Base-by-base conservation (phyloP, 257 asterid genomes). In the Solanum okadae region DNA sequence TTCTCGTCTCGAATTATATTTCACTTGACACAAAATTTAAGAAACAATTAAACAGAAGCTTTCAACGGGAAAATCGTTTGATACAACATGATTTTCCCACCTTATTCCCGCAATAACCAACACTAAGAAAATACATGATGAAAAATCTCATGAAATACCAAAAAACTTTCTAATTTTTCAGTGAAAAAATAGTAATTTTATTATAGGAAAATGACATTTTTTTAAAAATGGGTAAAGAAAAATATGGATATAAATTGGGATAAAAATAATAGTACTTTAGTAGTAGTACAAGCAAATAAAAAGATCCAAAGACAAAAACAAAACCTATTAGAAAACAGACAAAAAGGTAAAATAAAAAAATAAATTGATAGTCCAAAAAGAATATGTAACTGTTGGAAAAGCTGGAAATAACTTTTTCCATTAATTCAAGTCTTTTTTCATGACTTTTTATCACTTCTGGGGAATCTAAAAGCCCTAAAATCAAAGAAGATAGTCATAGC, bases 241-340 rank as follows among this genome's bases (percentile, higher is more conserved):
- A 67, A 12, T 67, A 12, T 25, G 68, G 9, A 59, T 5, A 5
- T n/a, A 65, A 65, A 63, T n/a, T 65, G 33, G 2, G 33, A 65
- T 22, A 12, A 25, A 65, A 10, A 14, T 1, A 27, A 33, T 71
- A 70, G 1, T 72, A 18, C 40, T 72, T 67, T 25, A 33, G 27
- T 20, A 20, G 31, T 79, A 81, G 68, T 86, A 65, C 94, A 86
- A 93, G 90, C 93, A 91, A 75, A 22, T 75, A 35, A 75, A 90
- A 88, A 79, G 37, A 77, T 94, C 98, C 98, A 93, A 93, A 88
- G 88, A 92, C 86, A 92, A 88, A 92, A 93, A 91, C 91, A 92
- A 90, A 87, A 31, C 68, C 86, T 49, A 82, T 15, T 9, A 82
- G 68, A 49, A 82, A 82, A 49, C 68, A 82, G 70, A 29, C 20